Conservation (phyloP, 2,329 filamentous ascomycete species). For the Epichloe scottii region DNA sequence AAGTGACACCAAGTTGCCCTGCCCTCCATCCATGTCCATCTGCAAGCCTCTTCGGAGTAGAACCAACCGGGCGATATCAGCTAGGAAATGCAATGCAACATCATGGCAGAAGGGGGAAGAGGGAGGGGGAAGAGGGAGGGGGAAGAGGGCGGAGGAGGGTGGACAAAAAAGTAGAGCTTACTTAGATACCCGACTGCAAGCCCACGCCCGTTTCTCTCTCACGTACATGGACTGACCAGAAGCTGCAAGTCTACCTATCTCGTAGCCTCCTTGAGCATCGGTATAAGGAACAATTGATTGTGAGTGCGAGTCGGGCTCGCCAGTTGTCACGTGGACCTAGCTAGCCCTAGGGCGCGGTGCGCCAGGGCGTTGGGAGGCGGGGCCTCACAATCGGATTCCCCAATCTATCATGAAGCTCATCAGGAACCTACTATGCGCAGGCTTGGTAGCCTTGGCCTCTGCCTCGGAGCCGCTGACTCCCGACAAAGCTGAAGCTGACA, state of each 20-base stretch:
- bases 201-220: background rate
- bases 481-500: conserved; percentile 27
- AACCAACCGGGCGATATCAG: too few relatives aligned
- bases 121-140: background rate
- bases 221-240: too few relatives aligned
- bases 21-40: background rate
- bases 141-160: too few relatives aligned
- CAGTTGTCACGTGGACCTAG: background rate
- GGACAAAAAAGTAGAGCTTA: background rate
- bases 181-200: background rate
- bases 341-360: background rate
- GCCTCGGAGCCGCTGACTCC: conserved; percentile 21
- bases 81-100: background rate
- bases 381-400: too few relatives aligned
- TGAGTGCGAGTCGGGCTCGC: background rate
- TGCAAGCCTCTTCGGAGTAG: background rate
- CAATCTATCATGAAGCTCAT: conserved; percentile 11
- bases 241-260: too few relatives aligned
- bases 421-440: conserved; percentile 5
- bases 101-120: background rate
- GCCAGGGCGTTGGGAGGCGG: too few relatives aligned
- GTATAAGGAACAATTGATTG: too few relatives aligned
- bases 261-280: too few relatives aligned
- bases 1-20: background rate
- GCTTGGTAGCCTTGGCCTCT: conserved; percentile 12